phyloP scores from a whole-genome alignment of 108 stramenopile species.

The Epithemia pelagica region DNA sequence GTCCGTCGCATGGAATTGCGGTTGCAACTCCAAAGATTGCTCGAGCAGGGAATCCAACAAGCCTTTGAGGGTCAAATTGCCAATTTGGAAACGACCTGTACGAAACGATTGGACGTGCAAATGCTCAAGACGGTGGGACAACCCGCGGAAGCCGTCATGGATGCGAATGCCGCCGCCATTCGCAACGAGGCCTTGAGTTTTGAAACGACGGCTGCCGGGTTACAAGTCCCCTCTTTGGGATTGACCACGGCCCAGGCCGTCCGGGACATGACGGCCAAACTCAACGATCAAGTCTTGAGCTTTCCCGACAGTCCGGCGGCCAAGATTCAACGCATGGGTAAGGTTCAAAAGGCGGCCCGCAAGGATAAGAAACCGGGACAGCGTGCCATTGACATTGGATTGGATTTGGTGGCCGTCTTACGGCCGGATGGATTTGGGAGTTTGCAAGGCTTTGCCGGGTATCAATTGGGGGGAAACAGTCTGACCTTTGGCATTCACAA shows the following conservation, averaged over 20 bases:
- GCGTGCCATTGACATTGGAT: slow-evolving; percentile 53
- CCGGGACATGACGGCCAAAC: slow-evolving; percentile 54
- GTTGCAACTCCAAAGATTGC: slow-evolving; percentile 46
- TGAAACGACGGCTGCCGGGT: slow-evolving; percentile 34
- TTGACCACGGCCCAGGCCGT: slow-evolving; percentile 59
- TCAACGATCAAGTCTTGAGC: slow-evolving; percentile 50
- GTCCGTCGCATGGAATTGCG: slow-evolving; percentile 54
- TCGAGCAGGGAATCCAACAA: slow-evolving; percentile 45
- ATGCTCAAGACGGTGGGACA: slow-evolving; percentile 44
- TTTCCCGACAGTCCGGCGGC: slow-evolving; percentile 78
- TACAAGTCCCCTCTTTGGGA: slow-evolving; percentile 67
- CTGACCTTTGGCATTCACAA: slow-evolving; percentile 81
- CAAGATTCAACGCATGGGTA: slow-evolving; percentile 51
- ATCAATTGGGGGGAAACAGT: slow-evolving; percentile 70
- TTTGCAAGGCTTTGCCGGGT: slow-evolving; percentile 84
- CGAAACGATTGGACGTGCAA: slow-evolving; percentile 51
- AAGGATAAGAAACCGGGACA: slow-evolving; percentile 68
- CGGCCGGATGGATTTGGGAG: slow-evolving; percentile 86
- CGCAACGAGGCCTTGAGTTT: slow-evolving; percentile 53
- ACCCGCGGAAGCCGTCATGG: slow-evolving; percentile 26
- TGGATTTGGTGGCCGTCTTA: slow-evolving; percentile 78
- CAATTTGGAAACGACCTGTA: slow-evolving; percentile 41
- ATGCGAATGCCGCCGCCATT: slow-evolving; percentile 57
- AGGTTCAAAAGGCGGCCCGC: slow-evolving; percentile 39
- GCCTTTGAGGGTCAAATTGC: slow-evolving; percentile 54